Conservation (phyloP, 2,329 filamentous ascomycete species). For the Shiraia sp. region DNA sequence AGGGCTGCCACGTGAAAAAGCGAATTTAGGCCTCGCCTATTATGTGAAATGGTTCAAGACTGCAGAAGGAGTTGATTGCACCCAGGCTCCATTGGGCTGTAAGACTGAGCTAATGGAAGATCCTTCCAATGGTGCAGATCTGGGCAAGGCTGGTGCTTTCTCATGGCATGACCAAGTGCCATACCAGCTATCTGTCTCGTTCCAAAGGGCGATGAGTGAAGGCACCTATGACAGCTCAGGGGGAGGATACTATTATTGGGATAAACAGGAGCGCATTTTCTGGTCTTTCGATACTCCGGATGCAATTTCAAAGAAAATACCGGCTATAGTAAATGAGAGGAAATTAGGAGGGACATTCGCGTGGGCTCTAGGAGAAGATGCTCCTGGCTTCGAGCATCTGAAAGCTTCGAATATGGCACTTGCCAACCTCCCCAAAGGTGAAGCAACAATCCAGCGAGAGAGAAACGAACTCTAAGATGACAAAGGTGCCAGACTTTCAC, state of each 20-base stretch:
- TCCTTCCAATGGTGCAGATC: constrained; percentile 61
- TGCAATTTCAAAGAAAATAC: constrained; percentile 66
- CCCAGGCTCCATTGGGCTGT: constrained; percentile 60
- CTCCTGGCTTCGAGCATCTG: constrained; percentile 42
- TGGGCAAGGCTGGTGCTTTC: constrained; percentile 61
- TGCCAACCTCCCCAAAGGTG: background rate
- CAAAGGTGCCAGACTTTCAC: background rate
- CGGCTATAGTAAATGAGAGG: constrained; percentile 58
- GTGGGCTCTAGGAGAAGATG: constrained; percentile 73
- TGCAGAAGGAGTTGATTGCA: constrained; percentile 52
- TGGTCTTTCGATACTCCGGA: constrained; percentile 72
- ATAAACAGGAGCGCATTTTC: constrained; percentile 61
- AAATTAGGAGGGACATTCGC: constrained; percentile 71
- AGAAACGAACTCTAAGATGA: constrained; percentile 12
- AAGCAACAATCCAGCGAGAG: background rate
- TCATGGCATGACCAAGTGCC: constrained; percentile 46
- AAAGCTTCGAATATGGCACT: constrained; percentile 34
- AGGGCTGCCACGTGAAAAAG: constrained; percentile 58
- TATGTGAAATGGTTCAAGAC: constrained; percentile 69
- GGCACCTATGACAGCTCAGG: constrained; percentile 60
- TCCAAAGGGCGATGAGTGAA: constrained; percentile 56
- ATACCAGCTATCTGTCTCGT: constrained; percentile 58
- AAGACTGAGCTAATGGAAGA: constrained; percentile 64
- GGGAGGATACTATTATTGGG: constrained; percentile 72
- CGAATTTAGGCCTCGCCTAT: constrained; percentile 69